Evolutionary conservation across 805 yeast species (phyloP), one percentile per base, ranked within the genome.

Genomic region (Metschnikowia gruessii): DNA sequence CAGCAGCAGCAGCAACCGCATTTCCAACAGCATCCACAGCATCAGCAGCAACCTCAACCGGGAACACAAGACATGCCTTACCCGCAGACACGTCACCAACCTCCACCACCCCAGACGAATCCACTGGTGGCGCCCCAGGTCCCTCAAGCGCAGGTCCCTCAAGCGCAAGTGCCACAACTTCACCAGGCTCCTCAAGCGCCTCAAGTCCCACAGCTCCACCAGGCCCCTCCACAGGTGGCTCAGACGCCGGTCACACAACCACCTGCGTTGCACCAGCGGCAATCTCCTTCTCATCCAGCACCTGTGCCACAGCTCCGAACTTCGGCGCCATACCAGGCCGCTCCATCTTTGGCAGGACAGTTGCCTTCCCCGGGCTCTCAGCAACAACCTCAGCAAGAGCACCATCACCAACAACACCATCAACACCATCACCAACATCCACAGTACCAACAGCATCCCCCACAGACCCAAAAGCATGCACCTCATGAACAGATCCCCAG

Each of bases 21-120:
- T 15, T 18, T 11, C 11, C 35, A 28, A 12, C 19, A 31, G 8
- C 36, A 19, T 26, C 30, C 28, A 9, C 43, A 40, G 36, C 43
- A 40, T 13, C 35, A 32, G 16, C 34, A 16, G 26, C 41, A 38
- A 31, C 33, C 39, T 6, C 56, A 50, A 29, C 51, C 43, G 13
- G 28, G 55, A 13, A 32, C 6, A 9, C 46, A 43, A 22, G 37
- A 43, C 18, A 32, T 38, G 43, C 31, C 43, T 9, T 44, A 44
- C 40, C 47, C 40, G 12, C 62, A 54, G 45, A 42, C 37, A 19
- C 46, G 21, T n/a, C 37, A 36, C 12, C 58, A 44, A 35, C 43
- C 44, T 11, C 52, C 53, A n/a, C 54, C 49, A 24, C 50, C 51
- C n/a, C 49, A 50, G 15, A 49, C 50, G 33, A 33, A 39, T 28